A percentile compares a stretch with the other conserved stretches of the same genome.
phyloP scores from a whole-genome alignment of 495 filamentous ascomycete genomes.

The Podospora tetraspora region DNA sequence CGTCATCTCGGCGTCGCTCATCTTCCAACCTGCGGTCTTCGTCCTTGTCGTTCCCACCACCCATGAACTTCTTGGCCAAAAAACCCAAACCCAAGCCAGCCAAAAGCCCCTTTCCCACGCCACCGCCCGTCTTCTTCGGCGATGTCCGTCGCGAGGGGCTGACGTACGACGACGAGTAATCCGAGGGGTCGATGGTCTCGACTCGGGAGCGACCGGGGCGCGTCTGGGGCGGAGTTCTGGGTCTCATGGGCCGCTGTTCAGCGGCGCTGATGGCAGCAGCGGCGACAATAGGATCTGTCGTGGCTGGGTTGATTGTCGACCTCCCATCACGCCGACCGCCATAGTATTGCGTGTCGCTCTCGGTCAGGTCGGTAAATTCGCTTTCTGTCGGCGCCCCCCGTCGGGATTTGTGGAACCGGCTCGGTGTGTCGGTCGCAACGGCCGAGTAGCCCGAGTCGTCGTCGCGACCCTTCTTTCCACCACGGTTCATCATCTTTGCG shows the following conservation, averaged over 20 bases:
- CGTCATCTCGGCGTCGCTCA: constrained; percentile 43
- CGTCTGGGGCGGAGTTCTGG: constrained; percentile 41
- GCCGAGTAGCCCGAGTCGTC: constrained; percentile 54
- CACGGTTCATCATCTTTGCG: constrained; percentile 58
- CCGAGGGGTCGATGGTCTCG: constrained; percentile 42
- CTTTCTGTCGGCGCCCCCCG: constrained; percentile 37
- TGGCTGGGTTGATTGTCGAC: constrained; percentile 37
- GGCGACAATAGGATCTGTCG: constrained; percentile 34
- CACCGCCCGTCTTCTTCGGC: constrained; percentile 31
- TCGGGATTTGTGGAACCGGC: constrained; percentile 34
- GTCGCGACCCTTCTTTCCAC: constrained; percentile 54
- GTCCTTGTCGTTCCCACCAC: constrained; percentile 56
- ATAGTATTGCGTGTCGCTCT: constrained; percentile 20
- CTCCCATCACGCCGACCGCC: constrained; percentile 25
- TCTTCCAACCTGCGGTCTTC: constrained; percentile 59
- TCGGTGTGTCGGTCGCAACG: constrained; percentile 49
- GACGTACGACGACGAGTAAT: constrained; percentile 48
- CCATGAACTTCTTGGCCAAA: constrained; percentile 59
- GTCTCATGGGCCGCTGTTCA: constrained; percentile 28
- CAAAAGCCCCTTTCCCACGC: constrained; percentile 56
- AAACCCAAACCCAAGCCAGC: constrained; percentile 63
- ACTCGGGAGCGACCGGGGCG: constrained; percentile 38
- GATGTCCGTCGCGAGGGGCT: constrained; percentile 39
- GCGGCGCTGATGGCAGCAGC: constrained; percentile 39
- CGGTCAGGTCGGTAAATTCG: constrained; percentile 45